Conservation (phyloP, 2,329 filamentous ascomycete genomes). For the Biscogniauxia marginata region DNA sequence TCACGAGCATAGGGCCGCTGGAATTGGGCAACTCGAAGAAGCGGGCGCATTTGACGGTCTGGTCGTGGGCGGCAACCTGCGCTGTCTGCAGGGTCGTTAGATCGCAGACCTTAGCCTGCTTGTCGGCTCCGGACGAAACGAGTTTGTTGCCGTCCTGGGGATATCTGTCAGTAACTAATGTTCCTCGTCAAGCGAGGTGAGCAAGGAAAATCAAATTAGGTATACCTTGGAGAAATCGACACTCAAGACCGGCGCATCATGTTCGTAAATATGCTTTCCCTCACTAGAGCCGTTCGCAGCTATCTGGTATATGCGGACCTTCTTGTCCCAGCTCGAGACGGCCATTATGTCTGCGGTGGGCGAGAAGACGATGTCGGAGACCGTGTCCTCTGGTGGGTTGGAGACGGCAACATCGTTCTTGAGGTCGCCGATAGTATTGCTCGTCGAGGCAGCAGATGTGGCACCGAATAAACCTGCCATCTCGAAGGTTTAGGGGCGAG, state of each 20-base stretch:
- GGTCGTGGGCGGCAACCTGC: constrained; percentile 82
- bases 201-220: constrained; percentile 1
- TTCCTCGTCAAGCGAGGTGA: background rate
- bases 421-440: constrained; percentile 76
- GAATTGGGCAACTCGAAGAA: constrained; percentile 68
- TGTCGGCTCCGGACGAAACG: constrained; percentile 85
- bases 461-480: constrained; percentile 67
- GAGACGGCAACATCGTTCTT: constrained; percentile 81
- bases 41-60: constrained; percentile 73
- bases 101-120: constrained; percentile 85
- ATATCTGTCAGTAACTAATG: constrained; percentile 3
- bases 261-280: constrained; percentile 82
- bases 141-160: constrained; percentile 84
- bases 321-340: constrained; percentile 95
- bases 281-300: constrained; percentile 72
- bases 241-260: constrained; percentile 80
- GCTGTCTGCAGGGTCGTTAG: constrained; percentile 64
- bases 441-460: constrained; percentile 55
- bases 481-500: constrained; percentile 14
- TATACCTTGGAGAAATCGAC: constrained; percentile 86
- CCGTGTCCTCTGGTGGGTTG: constrained; percentile 81
- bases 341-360: constrained; percentile 72
- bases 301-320: constrained; percentile 95
- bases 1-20: constrained; percentile 79
- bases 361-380: constrained; percentile 80